Conservation (phyloP, 208 protist genomes). For the Lotmaria passim region DNA sequence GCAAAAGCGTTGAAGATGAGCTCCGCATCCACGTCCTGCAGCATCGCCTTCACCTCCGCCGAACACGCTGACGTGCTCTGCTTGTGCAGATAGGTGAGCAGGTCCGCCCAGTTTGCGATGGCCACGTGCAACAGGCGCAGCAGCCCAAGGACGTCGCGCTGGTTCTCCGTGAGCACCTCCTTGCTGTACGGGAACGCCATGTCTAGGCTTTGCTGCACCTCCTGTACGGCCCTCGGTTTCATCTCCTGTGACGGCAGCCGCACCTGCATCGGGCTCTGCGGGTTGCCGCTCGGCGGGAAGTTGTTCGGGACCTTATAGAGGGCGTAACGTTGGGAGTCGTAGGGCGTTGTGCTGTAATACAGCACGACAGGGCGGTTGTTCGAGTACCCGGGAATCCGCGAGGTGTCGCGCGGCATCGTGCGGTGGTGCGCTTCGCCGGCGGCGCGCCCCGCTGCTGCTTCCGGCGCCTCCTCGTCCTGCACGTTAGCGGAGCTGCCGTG, state of each 20-base stretch:
- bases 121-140: slow-evolving; percentile 61
- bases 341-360: slow-evolving; percentile 74
- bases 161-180: slow-evolving; percentile 45
- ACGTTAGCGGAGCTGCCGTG: not conserved
- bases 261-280: slow-evolving; percentile 26
- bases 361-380: slow-evolving; percentile 46
- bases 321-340: slow-evolving; percentile 42
- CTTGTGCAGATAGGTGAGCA: slow-evolving; percentile 31
- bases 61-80: slow-evolving; percentile 9
- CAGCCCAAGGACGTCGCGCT: slow-evolving; percentile 69
- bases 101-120: slow-evolving; percentile 51
- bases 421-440: not conserved
- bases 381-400: slow-evolving; percentile 17
- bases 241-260: slow-evolving; percentile 37
- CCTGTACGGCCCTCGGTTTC: slow-evolving; percentile 20
- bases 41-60: slow-evolving; percentile 2
- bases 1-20: slow-evolving; percentile 27
- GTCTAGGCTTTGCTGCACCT: slow-evolving; percentile 47
- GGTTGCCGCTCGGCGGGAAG: slow-evolving; percentile 18
- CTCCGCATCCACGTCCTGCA: not conserved
- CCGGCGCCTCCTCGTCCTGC: not conserved
- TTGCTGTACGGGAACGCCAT: slow-evolving; percentile 56
- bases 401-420: slow-evolving; percentile 11
- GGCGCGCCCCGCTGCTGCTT: not conserved
- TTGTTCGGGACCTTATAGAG: slow-evolving; percentile 27